These are phyloP conservation scores for Skeletonema marinoi DNA, from an alignment of 108 stramenopile genomes.

Conservation along the genomic window DNA sequence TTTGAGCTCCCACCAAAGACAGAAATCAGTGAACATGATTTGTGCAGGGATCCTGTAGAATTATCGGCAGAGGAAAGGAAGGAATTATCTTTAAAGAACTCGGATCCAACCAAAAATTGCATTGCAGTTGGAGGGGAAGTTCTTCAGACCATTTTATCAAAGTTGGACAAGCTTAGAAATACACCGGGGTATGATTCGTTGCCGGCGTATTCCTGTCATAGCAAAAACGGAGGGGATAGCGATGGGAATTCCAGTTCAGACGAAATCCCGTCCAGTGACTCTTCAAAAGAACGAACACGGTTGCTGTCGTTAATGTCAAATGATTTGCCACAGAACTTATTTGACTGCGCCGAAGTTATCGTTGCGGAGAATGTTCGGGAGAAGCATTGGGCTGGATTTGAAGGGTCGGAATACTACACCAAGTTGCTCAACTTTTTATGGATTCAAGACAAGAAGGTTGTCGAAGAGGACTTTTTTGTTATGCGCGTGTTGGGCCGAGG, in stretches of 20 bases:
- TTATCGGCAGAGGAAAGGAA: constrained; percentile 15
- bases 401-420: constrained; percentile 53
- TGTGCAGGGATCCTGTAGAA: constrained; percentile 21
- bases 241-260: not conserved
- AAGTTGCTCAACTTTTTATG: constrained; percentile 75
- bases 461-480: constrained; percentile 91
- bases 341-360: constrained; percentile 66
- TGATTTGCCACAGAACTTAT: constrained; percentile 49
- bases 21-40: constrained; percentile 58
- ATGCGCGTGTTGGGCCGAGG: constrained; percentile 94
- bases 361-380: constrained; percentile 61
- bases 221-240: not conserved
- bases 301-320: constrained; percentile 17
- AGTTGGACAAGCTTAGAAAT: constrained; percentile 15
- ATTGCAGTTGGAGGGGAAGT: constrained; percentile 49
- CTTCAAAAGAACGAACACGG: not conserved
- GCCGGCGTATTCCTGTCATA: not conserved
- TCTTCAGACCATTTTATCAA: constrained; percentile 18
- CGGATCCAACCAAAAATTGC: constrained; percentile 26
- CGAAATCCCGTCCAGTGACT: no score
- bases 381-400: constrained; percentile 70
- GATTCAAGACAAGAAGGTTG: constrained; percentile 74
- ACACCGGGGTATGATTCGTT: constrained; percentile 18
- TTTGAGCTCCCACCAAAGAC: constrained; percentile 41
- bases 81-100: constrained; percentile 16